Base-by-base conservation (phyloP, 805 yeast species). In the Sungouiozyma intestinalis region DNA sequence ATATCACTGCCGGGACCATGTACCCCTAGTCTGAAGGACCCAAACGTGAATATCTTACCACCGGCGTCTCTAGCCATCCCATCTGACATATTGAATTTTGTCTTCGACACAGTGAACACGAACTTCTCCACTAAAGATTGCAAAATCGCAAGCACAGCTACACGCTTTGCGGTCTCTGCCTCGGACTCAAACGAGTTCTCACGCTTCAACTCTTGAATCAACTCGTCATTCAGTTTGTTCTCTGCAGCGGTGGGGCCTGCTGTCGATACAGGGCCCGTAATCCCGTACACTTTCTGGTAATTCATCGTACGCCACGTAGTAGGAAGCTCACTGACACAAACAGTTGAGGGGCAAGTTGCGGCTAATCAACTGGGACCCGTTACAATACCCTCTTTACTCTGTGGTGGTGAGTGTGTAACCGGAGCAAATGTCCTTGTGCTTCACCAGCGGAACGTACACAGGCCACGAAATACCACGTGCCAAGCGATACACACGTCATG, bases 1-100 rank as follows among this genome's bases (percentile, higher is more conserved):
- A 92, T 90, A 80, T 92, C 98, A 0, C 95, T 83, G 1, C 98
- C 97, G 0, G 97, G 97, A 0, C 97, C 97, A 65, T 88, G 86
- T 13, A 92, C 98, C 3, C 98, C 98, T 36, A 92, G 66, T 48
- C 96, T 71, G 56, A 88, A 92, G 1, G 97, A 87, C 1, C 98
- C 98, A 66, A 75, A 92, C 0, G 97, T 87, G 60, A 88, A 92
- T n/a, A 92, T 77, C 60, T 92, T 92, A 32, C 98, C 98, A 33
- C 98, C 98, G 0, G 97, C 94, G 62, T 92, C 98, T 43, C 68
- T 73, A 0, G 97, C 95, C 97, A 92, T 87, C 2, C 97, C 96
- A 46, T 92, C 97, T 31, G 87, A 78, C 96, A 92, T 87, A 57
- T 90, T 88, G 11, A 24, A 24, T 56, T 83, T 87, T 47, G 72